phyloP scores from a whole-genome alignment of 106 monocot genomes.

The Dendrobium chrysotoxum region DNA sequence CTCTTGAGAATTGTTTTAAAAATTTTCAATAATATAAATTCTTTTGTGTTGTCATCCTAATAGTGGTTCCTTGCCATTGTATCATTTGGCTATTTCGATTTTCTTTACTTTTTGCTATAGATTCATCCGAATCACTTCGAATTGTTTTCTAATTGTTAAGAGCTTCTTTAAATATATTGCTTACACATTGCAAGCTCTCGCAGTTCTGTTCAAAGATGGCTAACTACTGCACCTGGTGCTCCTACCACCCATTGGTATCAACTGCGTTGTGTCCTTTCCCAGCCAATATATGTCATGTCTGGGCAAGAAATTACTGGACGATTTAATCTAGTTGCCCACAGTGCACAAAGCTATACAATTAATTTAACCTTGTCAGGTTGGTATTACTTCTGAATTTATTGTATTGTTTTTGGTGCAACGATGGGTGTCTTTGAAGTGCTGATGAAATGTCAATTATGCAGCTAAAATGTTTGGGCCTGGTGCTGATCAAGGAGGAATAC shows the following conservation, averaged over 20 bases:
- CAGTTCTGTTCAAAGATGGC: conserved; percentile 92
- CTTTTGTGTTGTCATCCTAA: too few species aligned
- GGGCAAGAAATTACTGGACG: conserved; percentile 92
- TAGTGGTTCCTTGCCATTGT: too few species aligned
- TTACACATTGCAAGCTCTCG: background rate
- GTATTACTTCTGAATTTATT: background rate
- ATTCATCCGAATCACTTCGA: too few species aligned
- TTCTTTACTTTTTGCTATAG: too few species aligned
- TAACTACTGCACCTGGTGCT: conserved; percentile 79
- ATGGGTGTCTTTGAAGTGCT: background rate
- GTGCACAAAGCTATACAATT: conserved; percentile 92
- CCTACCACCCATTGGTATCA: conserved; percentile 99
- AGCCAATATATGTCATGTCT: conserved; percentile 91
- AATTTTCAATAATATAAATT: too few species aligned
- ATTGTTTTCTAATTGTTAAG: background rate
- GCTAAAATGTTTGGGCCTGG: conserved; percentile 92
- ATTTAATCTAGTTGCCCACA: conserved; percentile 79
- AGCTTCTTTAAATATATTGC: background rate
- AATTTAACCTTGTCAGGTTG: conserved; percentile 83
- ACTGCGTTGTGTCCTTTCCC: conserved; percentile 75
- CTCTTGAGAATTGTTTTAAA: too few species aligned
- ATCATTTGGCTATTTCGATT: too few species aligned
- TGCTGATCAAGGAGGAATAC: conserved; percentile 68
- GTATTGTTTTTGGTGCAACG: background rate
- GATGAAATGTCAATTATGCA: conserved; percentile 18